A percentile compares a stretch with the other conserved stretches of the same genome.
Evolutionary conservation across 495 filamentous ascomycete species (phyloP).

Genomic region (Aspergillus bertholletiae): DNA sequence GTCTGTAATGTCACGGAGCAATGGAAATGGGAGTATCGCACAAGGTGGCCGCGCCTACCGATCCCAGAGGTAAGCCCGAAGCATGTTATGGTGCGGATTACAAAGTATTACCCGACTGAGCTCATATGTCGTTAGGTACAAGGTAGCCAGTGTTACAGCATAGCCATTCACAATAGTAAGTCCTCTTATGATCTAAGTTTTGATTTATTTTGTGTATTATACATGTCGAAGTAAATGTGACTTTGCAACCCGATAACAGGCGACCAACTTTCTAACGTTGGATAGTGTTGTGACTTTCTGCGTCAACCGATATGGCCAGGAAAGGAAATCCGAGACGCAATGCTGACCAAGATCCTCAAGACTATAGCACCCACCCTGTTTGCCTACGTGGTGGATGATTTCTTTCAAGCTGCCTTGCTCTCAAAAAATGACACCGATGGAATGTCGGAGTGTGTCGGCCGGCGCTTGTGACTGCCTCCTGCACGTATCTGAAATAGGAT

Average conservation of each 20-base stretch:
- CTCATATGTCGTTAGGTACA: slow-evolving; percentile 4
- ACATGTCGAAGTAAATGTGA: not conserved
- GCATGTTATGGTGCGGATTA: not conserved
- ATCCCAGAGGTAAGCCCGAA: slow-evolving; percentile 15
- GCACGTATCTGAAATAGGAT: slow-evolving; percentile 5
- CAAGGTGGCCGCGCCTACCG: slow-evolving; percentile 37
- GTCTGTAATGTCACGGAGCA: slow-evolving; percentile 78
- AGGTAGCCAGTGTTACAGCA: not conserved
- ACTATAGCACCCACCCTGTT: too few relatives aligned
- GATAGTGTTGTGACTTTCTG: not conserved
- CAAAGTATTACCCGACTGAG: not conserved
- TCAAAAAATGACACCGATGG: not conserved
- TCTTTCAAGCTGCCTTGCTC: not conserved
- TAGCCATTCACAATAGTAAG: not conserved
- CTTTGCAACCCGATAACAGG: not conserved
- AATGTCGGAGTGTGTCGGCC: not conserved
- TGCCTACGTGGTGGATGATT: not conserved
- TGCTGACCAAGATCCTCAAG: too few relatives aligned
- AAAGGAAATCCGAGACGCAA: not conserved
- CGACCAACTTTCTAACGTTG: not conserved
- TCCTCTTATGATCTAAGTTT: not conserved
- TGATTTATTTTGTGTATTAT: not conserved
- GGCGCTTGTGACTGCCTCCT: not conserved
- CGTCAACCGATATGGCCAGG: too few relatives aligned
- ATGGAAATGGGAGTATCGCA: slow-evolving; percentile 32